phyloP scores from a whole-genome alignment of 805 yeast genomes.

The Kuraishia floccosa region DNA sequence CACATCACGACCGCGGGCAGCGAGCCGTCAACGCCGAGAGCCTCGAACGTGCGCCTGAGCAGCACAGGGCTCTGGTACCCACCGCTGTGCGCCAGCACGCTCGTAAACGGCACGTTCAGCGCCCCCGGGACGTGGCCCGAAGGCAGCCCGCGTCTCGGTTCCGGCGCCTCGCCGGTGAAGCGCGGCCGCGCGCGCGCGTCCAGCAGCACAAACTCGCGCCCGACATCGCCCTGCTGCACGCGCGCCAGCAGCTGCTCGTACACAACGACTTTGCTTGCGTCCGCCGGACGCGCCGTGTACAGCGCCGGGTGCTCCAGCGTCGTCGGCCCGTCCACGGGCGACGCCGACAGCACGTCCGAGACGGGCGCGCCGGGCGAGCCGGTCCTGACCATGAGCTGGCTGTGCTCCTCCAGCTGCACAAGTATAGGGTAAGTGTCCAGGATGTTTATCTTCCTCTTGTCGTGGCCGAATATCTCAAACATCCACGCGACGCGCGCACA shows the following conservation, averaged over 20 bases:
- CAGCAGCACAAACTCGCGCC: constrained; percentile 38
- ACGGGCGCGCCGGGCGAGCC: constrained; percentile 9
- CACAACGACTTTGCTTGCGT: constrained; percentile 40
- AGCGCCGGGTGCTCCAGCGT: constrained; percentile 9
- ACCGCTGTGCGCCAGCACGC: constrained; percentile 33
- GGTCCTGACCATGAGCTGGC: constrained; percentile 11
- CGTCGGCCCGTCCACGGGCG: constrained; percentile 12
- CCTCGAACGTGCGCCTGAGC: constrained; percentile 33
- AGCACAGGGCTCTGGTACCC: not conserved
- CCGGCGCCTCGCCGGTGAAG: constrained; percentile 72
- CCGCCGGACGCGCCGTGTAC: constrained; percentile 24
- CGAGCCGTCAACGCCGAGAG: constrained; percentile 22
- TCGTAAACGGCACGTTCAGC: constrained; percentile 61
- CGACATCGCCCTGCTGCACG: constrained; percentile 34
- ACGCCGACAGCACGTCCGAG: constrained; percentile 8
- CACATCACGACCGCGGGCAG: constrained; percentile 82
- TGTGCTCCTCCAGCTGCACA: constrained; percentile 11
- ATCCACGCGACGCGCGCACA: constrained; percentile 94
- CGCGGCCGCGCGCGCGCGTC: constrained; percentile 79
- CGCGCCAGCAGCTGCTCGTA: constrained; percentile 58
- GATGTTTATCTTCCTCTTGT: constrained; percentile 36
- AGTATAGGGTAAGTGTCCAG: constrained; percentile 52
- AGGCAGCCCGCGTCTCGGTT: constrained; percentile 79
- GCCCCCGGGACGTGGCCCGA: constrained; percentile 89
- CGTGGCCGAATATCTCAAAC: constrained; percentile 68